These are phyloP conservation scores for Fusarium pininemorale DNA, from an alignment of 2,329 filamentous ascomycete species.

Conservation along the genomic window DNA sequence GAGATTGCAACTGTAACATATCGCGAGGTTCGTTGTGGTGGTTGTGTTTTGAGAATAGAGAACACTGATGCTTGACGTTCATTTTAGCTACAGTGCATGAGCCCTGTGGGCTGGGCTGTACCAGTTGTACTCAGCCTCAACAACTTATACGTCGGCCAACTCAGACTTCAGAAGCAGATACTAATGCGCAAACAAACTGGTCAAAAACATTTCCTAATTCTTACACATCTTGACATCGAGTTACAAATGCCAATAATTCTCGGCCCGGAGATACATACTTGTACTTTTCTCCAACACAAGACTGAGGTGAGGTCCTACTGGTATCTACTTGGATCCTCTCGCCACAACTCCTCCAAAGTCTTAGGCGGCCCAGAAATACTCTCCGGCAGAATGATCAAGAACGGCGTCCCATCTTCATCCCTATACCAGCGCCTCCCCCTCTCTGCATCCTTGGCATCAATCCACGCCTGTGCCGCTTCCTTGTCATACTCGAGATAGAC, in stretches of 20 bases:
- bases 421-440: background rate
- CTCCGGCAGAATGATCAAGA: background rate
- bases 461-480: background rate
- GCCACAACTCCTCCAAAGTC: background rate
- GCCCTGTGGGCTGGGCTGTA: background rate
- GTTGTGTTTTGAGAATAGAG: background rate
- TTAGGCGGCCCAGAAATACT: fast-evolving
- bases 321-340: background rate
- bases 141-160: background rate
- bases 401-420: background rate
- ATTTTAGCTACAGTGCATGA: background rate
- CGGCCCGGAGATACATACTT: background rate
- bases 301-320: background rate
- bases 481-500: background rate
- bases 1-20: constrained; percentile 6
- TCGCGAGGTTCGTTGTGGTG: background rate
- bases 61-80: background rate
- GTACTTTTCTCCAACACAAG: background rate
- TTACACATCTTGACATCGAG: fast-evolving
- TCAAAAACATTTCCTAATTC: background rate
- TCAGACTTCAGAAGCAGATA: background rate
- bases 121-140: background rate
- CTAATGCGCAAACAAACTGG: background rate
- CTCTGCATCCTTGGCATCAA: background rate
- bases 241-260: background rate